Base-by-base conservation (phyloP, 441 rosid genomes). In the Dalechampia spathulata region DNA sequence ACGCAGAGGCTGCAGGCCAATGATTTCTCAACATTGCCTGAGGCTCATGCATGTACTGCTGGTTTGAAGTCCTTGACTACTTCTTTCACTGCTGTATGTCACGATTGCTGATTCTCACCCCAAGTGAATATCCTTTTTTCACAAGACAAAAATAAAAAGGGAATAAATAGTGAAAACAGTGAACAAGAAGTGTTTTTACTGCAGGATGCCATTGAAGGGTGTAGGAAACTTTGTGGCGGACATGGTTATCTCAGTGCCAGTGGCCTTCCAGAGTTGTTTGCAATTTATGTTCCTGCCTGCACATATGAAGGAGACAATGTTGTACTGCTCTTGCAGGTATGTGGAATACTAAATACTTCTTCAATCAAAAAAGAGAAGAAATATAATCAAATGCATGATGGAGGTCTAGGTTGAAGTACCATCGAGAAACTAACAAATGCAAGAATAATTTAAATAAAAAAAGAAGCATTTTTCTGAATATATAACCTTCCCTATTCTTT, bases 21-120 rank as follows among this genome's bases (percentile, higher is more conserved):
- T 60, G 99, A 89, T 75, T 89, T 86, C 63, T 69, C 99, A 44
- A 93, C 89, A n/a, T 73, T 93, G 80, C 90, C 97, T 1, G 99
- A 93, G 78, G 94, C 84, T 69, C 99, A 92, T 71, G 96, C 99
- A 34, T 92, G 99, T 72, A 92, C 99, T 63, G 97, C 99, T 1
- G 99, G 97, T 63, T 77, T 92, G 77, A 92, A 92, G 78, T 92
- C 99, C 58, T 64, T 92, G 75, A 92, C 99, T 48, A 89, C 99
- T 57, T 57, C 96, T 60, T 82, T 74, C 59, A 89, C 99, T 62
- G 92, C 96, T 67, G 97, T 89, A 83, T 34, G 88, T 76, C 55
- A 54, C 63, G 56, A 36, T 52, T 60, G 52, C 50, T 50, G 32
- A 57, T 37, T 26, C 62, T 46, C 38, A 20, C 32, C 11, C n/a